These are phyloP conservation scores for Ustanciosporium gigantosporum DNA, from an alignment of 1,284 basidiomycete species.

Conservation along the genomic window DNA sequence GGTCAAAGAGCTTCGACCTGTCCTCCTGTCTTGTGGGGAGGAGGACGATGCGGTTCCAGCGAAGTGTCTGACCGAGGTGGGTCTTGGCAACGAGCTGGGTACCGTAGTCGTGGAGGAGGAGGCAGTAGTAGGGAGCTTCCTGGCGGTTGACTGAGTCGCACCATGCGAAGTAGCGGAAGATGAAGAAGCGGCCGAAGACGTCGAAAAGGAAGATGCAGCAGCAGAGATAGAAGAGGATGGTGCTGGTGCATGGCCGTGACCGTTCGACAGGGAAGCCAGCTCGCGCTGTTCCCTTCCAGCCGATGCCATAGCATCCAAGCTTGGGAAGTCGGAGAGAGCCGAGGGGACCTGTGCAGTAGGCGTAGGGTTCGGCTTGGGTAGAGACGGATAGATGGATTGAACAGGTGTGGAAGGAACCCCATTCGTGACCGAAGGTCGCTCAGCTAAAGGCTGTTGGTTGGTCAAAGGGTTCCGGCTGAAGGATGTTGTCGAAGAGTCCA, in stretches of 20 bases:
- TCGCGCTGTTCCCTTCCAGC: slow-evolving; percentile 21
- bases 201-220: neutral
- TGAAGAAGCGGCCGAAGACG: neutral
- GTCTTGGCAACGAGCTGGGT: slow-evolving; percentile 25
- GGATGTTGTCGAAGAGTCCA: neutral
- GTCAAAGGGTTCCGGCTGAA: no score
- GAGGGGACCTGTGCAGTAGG: neutral
- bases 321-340: slow-evolving; percentile 17
- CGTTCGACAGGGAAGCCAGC: slow-evolving; percentile 9
- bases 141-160: neutral
- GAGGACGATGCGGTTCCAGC: no score
- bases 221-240: neutral
- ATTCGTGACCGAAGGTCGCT: neutral
- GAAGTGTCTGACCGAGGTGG: neutral
- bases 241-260: neutral
- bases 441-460: no score
- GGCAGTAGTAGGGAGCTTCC: neutral
- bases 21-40: slow-evolving; percentile 10
- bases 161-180: neutral
- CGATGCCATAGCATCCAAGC: slow-evolving; percentile 38
- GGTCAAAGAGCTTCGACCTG: slow-evolving; percentile 27
- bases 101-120: slow-evolving; percentile 13
- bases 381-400: slow-evolving; percentile 1
- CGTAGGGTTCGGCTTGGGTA: neutral
- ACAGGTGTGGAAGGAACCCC: slow-evolving; percentile 5